Evolutionary conservation across 495 filamentous ascomycete genomes (phyloP).

Genomic region (Cudoniella acicularis): DNA sequence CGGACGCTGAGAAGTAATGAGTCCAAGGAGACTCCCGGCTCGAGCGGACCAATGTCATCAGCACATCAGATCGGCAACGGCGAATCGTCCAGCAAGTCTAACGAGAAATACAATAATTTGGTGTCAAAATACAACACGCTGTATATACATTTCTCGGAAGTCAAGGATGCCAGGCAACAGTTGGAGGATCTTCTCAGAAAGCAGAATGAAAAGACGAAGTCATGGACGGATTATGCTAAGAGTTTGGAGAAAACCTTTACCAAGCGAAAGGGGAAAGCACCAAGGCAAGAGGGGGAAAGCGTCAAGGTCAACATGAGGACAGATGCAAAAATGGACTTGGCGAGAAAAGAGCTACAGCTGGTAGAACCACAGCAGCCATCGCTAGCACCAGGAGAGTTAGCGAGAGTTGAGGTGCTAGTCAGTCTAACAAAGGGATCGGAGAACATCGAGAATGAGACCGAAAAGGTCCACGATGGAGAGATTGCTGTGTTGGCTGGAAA

Average conservation of each 20-base stretch:
- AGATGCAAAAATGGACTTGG: background rate
- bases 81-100: background rate
- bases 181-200: background rate
- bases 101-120: constrained; percentile 10
- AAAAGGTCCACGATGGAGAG: background rate
- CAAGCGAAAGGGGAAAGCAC: constrained; percentile 12
- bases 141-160: constrained; percentile 1
- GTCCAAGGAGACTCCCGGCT: background rate
- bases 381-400: too few species aligned
- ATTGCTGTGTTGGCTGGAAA: too few species aligned
- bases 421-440: too few species aligned
- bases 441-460: too few species aligned
- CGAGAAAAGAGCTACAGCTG: background rate
- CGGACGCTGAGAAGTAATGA: too few species aligned
- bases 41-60: constrained; percentile 3
- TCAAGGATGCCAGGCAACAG: constrained; percentile 1
- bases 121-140: constrained; percentile 20
- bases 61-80: background rate
- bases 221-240: constrained; percentile 31
- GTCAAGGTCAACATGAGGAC: background rate
- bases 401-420: too few species aligned
- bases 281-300: constrained; percentile 21
- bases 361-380: too few species aligned
- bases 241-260: constrained; percentile 18
- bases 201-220: constrained; percentile 3